These are phyloP conservation scores for Paramecium caudatum DNA, from an alignment of 73 alveolate genomes.

Conservation along the genomic window DNA sequence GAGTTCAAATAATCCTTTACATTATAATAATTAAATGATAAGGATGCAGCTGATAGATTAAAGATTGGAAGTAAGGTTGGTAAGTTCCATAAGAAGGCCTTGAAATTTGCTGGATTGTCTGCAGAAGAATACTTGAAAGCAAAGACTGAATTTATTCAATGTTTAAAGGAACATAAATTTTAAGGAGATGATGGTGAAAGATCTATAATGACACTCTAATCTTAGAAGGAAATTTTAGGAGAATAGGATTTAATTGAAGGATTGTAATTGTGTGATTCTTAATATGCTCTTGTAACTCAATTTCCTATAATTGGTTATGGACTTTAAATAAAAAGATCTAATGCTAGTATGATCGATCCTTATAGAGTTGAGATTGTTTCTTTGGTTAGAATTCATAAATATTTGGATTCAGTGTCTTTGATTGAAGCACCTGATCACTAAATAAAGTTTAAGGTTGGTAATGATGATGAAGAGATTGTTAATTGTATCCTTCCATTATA, in stretches of 20 bases:
- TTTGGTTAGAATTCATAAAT: constrained; percentile 66
- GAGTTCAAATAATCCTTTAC: neutral
- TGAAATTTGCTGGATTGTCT: constrained; percentile 65
- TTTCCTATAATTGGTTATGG: constrained; percentile 69
- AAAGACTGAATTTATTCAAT: constrained; percentile 43
- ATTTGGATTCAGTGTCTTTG: constrained; percentile 63
- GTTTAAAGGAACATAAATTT: neutral
- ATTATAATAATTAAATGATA: constrained; percentile 2
- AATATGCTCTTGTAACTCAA: constrained; percentile 14
- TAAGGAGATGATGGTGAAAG: constrained; percentile 30
- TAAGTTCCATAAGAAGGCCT: constrained; percentile 66
- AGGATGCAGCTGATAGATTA: constrained; percentile 76
- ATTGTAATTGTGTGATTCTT: neutral
- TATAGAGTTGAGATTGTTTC: constrained; percentile 39
- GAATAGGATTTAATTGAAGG: constrained; percentile 24
- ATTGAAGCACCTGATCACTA: neutral
- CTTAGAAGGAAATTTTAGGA: constrained; percentile 25
- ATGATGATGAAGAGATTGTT: constrained; percentile 65
- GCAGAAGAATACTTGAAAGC: constrained; percentile 55
- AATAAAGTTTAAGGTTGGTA: constrained; percentile 51
- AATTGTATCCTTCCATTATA: constrained; percentile 69
- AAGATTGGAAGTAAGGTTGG: constrained; percentile 73
- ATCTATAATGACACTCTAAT: constrained; percentile 19
- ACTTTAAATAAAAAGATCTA: constrained; percentile 53
- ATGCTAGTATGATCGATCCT: constrained; percentile 76